These are phyloP conservation scores for Phytophthora cactorum DNA, from an alignment of 352 stramenopile species.

Conservation along the genomic window DNA sequence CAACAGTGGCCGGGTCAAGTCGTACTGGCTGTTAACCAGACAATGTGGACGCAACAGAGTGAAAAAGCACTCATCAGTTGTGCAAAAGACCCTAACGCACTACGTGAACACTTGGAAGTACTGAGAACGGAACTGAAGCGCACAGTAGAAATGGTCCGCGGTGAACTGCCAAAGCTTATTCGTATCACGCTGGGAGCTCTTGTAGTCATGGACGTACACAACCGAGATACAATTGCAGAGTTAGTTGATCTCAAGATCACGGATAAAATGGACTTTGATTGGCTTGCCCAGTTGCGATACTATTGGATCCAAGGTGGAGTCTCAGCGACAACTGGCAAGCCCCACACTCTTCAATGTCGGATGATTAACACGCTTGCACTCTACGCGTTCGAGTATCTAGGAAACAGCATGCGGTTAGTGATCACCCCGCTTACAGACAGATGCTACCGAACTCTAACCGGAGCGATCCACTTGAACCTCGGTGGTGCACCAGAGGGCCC, in stretches of 20 bases:
- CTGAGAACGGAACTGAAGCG: conserved; percentile 81
- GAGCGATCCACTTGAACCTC: conserved; percentile 91
- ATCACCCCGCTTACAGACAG: conserved; percentile 93
- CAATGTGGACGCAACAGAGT: conserved; percentile 89
- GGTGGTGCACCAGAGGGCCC: conserved; percentile 90
- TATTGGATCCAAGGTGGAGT: conserved; percentile 89
- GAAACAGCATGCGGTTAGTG: conserved; percentile 91
- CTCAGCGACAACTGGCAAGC: conserved; percentile 89
- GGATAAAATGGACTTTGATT: conserved; percentile 92
- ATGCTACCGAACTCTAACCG: conserved; percentile 93
- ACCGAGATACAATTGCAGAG: conserved; percentile 93
- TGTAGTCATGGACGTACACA: conserved; percentile 97
- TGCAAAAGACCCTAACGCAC: conserved; percentile 42
- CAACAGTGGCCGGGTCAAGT: conserved; percentile 94
- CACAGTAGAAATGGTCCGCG: conserved; percentile 93
- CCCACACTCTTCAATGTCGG: conserved; percentile 83
- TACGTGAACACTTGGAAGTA: conserved; percentile 72
- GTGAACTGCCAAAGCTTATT: conserved; percentile 93
- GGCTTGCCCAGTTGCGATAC: conserved; percentile 93
- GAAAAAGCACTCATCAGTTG: conserved; percentile 66
- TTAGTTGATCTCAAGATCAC: conserved; percentile 83
- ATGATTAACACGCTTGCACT: conserved; percentile 94
- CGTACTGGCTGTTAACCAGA: conserved; percentile 93
- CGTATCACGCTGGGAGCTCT: conserved; percentile 91
- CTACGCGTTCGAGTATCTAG: conserved; percentile 94